Evolutionary conservation across 345 rosid genomes (phyloP).

Genomic region (Salix koriyanagi): DNA sequence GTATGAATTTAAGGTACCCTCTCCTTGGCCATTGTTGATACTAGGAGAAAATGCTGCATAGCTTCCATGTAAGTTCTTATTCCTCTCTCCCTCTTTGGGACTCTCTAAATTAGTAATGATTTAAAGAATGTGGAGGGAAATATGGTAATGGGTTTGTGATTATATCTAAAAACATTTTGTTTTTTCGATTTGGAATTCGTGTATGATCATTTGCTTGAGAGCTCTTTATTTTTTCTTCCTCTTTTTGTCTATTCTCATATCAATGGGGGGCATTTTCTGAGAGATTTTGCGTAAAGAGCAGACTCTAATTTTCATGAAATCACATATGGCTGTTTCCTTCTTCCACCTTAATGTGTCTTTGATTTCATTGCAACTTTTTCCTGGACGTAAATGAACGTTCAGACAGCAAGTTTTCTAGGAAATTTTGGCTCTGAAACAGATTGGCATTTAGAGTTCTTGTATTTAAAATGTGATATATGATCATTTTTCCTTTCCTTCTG

Average conservation of each 20-base stretch:
- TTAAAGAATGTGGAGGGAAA: not conserved
- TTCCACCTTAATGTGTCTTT: too few relatives aligned
- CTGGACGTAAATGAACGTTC: not conserved
- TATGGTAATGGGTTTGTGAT: not conserved
- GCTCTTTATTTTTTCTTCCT: not conserved
- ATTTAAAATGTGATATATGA: too few relatives aligned
- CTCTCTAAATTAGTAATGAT: not conserved
- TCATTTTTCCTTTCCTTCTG: too few relatives aligned
- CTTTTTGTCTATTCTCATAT: too few relatives aligned
- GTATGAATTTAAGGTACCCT: too few relatives aligned
- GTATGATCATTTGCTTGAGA: not conserved
- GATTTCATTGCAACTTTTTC: not conserved
- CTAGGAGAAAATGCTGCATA: not conserved
- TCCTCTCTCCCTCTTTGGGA: not conserved
- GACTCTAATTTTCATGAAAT: not conserved
- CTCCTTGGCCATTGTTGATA: not conserved
- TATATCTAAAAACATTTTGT: not conserved
- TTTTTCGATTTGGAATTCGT: not conserved
- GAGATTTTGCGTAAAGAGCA: not conserved
- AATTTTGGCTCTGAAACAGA: too few relatives aligned
- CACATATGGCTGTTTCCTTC: too few relatives aligned
- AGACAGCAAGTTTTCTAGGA: not conserved
- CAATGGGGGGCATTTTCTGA: not conserved
- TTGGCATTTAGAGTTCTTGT: too few relatives aligned
- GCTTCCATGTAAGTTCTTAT: not conserved